Evolutionary conservation across 164 flowering plant species (phyloP), one percentile per base, ranked within the genome.

Genomic region (Santalum album): DNA sequence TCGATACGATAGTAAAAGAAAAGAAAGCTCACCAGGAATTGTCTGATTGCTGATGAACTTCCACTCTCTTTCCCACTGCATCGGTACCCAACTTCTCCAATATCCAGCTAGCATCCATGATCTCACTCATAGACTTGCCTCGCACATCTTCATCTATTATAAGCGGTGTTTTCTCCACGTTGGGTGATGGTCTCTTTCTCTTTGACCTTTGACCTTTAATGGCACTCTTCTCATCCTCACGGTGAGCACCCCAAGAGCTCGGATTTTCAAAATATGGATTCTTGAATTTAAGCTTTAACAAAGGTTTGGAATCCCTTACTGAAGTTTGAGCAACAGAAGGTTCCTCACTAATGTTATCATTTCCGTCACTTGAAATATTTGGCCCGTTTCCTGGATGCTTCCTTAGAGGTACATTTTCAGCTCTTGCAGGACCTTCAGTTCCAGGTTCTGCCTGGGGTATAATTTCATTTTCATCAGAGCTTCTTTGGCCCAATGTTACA

Each of bases 161-260:
- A 38, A 59, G 61, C 5, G 62, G 58, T 14, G 64, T 19, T 67
- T 74, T 74, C 61, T 82, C 87, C 62, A 62, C 32, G 1, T 70
- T 51, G 34, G 72, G 74, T 27, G 90, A 74, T 18, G 97, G 83
- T 62, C 99, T 75, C 74, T 80, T 90, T 55, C 99, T 77, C 65
- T 94, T 94, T 24, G 99, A 94, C 59, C 99, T 81, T 67, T 90
- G 97, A 36, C 99, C 99, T 71, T 88, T 90, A 10, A 82, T 62
- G 14, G 55, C 62, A 73, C 74, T 83, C 57, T 72, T 85, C 54
- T 83, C 97, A 52, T 89, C 96, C 67, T 83, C 85, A 23, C 58
- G 57, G 17, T 63, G 78, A 59, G 75, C 64, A 55, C 60, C 59
- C 79, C 74, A 70, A 23, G 78, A 67, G 69, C 60, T 77, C 45